Conservation (phyloP, 768 basidiomycete species). For the Hygrophoropsis aurantiaca region DNA sequence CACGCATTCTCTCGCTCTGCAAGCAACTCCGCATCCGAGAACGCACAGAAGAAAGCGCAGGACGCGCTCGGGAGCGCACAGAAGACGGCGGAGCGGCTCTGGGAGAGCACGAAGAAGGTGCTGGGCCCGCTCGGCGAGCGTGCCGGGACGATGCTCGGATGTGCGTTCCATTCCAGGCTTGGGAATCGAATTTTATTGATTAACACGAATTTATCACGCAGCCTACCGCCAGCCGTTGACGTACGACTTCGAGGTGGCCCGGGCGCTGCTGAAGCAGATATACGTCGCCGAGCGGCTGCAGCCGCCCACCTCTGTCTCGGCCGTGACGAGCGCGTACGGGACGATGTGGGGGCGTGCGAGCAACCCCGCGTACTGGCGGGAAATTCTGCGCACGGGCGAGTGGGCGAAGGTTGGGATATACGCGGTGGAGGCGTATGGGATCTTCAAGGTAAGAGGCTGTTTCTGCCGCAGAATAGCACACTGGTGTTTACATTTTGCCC, state of each 20-base stretch:
- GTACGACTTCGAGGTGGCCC: constrained; percentile 77
- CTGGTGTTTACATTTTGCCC: constrained; percentile 1
- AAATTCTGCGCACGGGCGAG: constrained; percentile 60
- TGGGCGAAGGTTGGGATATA: constrained; percentile 69
- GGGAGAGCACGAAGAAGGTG: constrained; percentile 48
- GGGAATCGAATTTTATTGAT: constrained; percentile 12
- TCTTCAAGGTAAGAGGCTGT: constrained; percentile 80
- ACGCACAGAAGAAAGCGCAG: constrained; percentile 69
- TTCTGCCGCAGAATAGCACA: no score
- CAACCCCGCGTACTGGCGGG: constrained; percentile 60
- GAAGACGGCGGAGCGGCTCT: constrained; percentile 53
- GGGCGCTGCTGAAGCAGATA: constrained; percentile 74
- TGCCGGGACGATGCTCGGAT: constrained; percentile 56
- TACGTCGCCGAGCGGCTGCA: constrained; percentile 62
- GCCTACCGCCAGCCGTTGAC: constrained; percentile 76
- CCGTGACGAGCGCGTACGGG: constrained; percentile 59
- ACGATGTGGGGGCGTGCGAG: constrained; percentile 63
- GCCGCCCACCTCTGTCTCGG: constrained; percentile 60
- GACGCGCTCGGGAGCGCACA: constrained; percentile 61
- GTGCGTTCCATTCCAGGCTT: constrained; percentile 41
- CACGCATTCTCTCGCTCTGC: constrained; percentile 38
- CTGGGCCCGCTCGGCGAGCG: constrained; percentile 52
- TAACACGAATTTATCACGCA: constrained; percentile 15
- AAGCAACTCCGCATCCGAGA: constrained; percentile 42
- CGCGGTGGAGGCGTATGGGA: constrained; percentile 83